Percentiles rank a stretch among this genome's conserved stretches.
phyloP scores from a whole-genome alignment of 371 early-diverging fungal genomes.

The Mucor sp. region DNA sequence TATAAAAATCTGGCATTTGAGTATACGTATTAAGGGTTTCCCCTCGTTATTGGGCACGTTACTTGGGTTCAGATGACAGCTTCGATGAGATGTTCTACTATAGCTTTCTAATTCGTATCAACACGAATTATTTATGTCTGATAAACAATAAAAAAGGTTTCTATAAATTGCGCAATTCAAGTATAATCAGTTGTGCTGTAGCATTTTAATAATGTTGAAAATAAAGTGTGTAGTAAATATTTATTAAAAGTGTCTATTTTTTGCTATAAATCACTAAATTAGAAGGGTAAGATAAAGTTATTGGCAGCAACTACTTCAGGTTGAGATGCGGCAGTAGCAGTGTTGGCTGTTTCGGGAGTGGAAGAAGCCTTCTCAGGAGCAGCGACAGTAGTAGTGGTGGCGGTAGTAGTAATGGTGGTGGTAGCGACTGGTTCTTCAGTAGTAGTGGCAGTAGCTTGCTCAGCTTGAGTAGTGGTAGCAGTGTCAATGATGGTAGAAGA shows the following conservation, averaged over 20 bases:
- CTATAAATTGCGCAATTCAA: too few species aligned
- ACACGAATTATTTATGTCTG: too few species aligned
- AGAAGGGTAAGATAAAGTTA: neutral
- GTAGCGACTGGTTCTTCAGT: neutral
- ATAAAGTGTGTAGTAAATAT: neutral
- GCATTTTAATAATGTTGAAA: too few species aligned
- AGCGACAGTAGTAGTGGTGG: conserved; percentile 1
- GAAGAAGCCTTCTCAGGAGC: neutral
- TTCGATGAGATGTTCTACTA: too few species aligned
- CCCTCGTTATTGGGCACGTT: too few species aligned
- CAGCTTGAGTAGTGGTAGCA: conserved; percentile 6
- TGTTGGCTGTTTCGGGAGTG: neutral
- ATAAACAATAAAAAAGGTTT: too few species aligned
- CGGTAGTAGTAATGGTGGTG: neutral
- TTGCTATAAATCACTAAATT: neutral
- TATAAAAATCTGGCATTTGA: too few species aligned
- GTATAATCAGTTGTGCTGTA: too few species aligned
- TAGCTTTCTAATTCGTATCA: too few species aligned
- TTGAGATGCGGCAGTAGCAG: neutral
- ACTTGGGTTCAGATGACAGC: too few species aligned
- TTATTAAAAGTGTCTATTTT: neutral
- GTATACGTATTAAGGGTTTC: too few species aligned
- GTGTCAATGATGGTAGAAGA: neutral
- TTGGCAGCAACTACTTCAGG: neutral
- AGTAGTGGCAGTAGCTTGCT: neutral